Evolutionary conservation across 2,329 filamentous ascomycete genomes (phyloP).

Genomic region (Beauveria scarabaeidicola): DNA sequence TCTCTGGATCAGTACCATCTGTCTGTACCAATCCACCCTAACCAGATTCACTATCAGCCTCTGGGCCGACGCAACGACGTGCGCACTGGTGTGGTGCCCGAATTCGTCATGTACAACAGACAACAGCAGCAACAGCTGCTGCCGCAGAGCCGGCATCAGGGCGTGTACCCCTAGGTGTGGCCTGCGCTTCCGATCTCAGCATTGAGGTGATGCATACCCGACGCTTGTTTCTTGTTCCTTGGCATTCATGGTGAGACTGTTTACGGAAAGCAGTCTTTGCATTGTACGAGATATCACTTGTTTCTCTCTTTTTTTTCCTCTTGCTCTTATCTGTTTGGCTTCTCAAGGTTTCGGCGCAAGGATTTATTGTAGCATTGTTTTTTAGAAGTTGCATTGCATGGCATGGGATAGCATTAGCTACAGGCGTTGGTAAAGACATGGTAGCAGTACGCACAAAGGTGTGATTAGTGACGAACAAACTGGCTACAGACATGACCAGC

Average conservation of each 20-base stretch:
- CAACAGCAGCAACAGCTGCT: slow-evolving; percentile 17
- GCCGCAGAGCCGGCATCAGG: slow-evolving; percentile 12
- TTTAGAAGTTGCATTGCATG: slow-evolving; percentile 13
- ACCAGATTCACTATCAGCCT: slow-evolving; percentile 77
- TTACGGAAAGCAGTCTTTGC: background rate
- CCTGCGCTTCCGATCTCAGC: background rate
- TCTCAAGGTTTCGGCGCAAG: background rate
- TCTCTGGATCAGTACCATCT: slow-evolving; percentile 69
- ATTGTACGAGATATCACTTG: slow-evolving; percentile 5
- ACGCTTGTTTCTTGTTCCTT: background rate
- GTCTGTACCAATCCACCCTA: slow-evolving; percentile 46
- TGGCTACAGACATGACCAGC: background rate
- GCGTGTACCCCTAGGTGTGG: slow-evolving; percentile 6
- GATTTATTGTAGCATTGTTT: background rate
- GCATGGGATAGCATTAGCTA: slow-evolving; percentile 13
- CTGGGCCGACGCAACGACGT: slow-evolving; percentile 61
- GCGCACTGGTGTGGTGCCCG: slow-evolving; percentile 62
- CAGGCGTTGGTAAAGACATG: slow-evolving; percentile 10
- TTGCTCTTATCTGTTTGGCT: background rate
- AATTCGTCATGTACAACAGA: slow-evolving; percentile 37
- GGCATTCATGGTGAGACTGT: background rate
- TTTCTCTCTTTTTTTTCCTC: slow-evolving; percentile 10
- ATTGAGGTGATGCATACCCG: background rate
- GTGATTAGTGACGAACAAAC: background rate
- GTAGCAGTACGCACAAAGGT: background rate